Evolutionary conservation across 2,329 filamentous ascomycete species (phyloP).

Genomic region (Orbilia oligospora): DNA sequence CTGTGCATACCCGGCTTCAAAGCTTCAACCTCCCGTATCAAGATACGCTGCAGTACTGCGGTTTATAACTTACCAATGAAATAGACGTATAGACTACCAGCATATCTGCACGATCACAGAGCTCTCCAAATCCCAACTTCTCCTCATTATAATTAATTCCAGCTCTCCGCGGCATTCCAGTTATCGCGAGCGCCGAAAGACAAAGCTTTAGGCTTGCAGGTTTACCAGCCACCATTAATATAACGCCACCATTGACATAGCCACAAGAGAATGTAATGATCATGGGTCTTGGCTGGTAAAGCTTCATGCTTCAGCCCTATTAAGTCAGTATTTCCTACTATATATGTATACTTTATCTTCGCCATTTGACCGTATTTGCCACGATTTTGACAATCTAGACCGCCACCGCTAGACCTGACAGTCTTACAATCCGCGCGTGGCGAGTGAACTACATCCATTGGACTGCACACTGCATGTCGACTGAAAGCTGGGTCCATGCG

Average conservation of each 20-base stretch:
- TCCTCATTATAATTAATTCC: conserved; percentile 14
- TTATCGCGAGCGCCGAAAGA: conserved; percentile 20
- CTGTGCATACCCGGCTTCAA: conserved; percentile 18
- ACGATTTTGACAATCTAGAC: conserved; percentile 34
- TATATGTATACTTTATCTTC: conserved; percentile 4
- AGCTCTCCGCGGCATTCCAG: conserved; percentile 14
- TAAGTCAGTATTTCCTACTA: neutral
- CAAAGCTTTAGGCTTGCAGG: neutral
- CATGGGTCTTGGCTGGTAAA: neutral
- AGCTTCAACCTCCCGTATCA: neutral
- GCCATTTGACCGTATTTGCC: conserved; percentile 41
- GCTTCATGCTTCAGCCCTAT: conserved; percentile 23
- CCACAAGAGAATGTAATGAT: conserved; percentile 13
- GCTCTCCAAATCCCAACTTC: conserved; percentile 18
- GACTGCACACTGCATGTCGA: no score
- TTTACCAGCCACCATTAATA: conserved; percentile 46
- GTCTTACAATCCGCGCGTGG: conserved; percentile 27
- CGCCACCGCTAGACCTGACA: neutral
- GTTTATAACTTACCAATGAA: no score
- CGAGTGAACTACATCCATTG: no score
- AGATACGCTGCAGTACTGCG: neutral
- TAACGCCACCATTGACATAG: conserved; percentile 38
- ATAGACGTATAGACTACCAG: no score
- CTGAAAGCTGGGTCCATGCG: neutral
- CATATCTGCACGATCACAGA: no score